Evolutionary conservation across 2,329 filamentous ascomycete genomes (phyloP).

Genomic region (Verruconis gallopava): DNA sequence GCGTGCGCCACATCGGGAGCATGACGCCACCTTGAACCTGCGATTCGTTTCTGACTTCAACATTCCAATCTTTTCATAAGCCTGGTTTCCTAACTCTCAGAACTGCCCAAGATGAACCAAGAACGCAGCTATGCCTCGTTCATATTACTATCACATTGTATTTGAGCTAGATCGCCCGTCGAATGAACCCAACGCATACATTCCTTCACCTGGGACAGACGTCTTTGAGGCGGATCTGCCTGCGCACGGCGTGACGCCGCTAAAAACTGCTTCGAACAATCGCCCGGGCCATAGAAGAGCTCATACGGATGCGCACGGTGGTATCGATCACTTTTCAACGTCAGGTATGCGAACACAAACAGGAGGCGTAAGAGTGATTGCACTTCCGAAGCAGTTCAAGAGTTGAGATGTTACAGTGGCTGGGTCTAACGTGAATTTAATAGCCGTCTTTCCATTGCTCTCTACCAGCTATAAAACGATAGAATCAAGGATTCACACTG

Average conservation of each 20-base stretch:
- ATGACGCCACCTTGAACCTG: no score
- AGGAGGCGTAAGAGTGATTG: no score
- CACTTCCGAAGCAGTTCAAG: not conserved
- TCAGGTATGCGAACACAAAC: no score
- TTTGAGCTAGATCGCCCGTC: constrained; percentile 42
- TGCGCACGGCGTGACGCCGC: constrained; percentile 26
- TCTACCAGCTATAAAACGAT: not conserved
- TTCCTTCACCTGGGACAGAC: constrained; percentile 29
- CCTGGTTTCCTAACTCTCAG: no score
- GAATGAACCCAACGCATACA: constrained; percentile 17
- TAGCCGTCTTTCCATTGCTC: not conserved
- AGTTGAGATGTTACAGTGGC: not conserved
- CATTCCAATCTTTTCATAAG: no score
- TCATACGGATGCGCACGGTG: not conserved
- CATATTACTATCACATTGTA: constrained; percentile 50
- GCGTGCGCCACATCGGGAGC: no score
- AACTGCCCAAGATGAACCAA: no score
- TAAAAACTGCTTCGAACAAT: constrained; percentile 17
- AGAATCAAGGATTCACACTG: constrained; percentile 25
- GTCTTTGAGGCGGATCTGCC: constrained; percentile 34
- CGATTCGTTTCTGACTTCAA: no score
- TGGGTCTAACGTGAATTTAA: constrained; percentile 1
- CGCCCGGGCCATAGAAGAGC: constrained; percentile 1
- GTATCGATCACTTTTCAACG: no score
- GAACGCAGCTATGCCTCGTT: constrained; percentile 29